Conservation (phyloP, 1,139 yeast species). For the Yamadazyma songkhlaensis region DNA sequence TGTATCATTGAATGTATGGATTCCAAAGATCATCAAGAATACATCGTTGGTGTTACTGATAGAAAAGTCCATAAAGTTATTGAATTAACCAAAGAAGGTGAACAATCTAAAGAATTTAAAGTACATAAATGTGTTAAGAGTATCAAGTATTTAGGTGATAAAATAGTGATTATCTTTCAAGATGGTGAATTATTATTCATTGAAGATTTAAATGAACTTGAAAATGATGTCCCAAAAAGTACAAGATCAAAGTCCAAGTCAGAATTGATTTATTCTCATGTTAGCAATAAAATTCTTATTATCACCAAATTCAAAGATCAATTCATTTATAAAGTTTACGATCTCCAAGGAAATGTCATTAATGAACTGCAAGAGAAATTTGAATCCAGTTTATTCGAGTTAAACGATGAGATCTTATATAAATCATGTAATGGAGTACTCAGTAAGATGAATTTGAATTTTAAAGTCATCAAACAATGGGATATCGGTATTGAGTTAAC, state of each 20-base stretch:
- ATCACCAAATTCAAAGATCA: slow-evolving; percentile 15
- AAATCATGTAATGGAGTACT: slow-evolving; percentile 9
- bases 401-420: slow-evolving; percentile 10
- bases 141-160: slow-evolving; percentile 28
- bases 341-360: slow-evolving; percentile 4
- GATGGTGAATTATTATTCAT: slow-evolving; percentile 43
- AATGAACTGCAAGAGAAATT: slow-evolving; percentile 6
- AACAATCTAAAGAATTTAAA: slow-evolving; percentile 18
- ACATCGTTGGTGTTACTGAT: slow-evolving; percentile 46
- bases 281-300: slow-evolving; percentile 22
- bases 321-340: slow-evolving; percentile 3
- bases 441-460: slow-evolving; percentile 16
- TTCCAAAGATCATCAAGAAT: slow-evolving; percentile 27
- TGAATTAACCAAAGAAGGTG: slow-evolving; percentile 24
- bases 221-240: not conserved
- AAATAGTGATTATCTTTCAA: slow-evolving; percentile 37
- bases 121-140: slow-evolving; percentile 26
- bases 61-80: slow-evolving; percentile 42
- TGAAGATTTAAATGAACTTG: slow-evolving; percentile 15
- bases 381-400: slow-evolving; percentile 8
- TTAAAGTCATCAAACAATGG: slow-evolving; percentile 14
- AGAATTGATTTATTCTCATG: slow-evolving; percentile 5
- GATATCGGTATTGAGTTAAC: slow-evolving; percentile 6
- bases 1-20: slow-evolving; percentile 47
- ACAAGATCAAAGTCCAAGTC: not conserved